These are phyloP conservation scores for Talaromyces atroroseus DNA, from an alignment of 2,329 filamentous ascomycete species.

Conservation along the genomic window DNA sequence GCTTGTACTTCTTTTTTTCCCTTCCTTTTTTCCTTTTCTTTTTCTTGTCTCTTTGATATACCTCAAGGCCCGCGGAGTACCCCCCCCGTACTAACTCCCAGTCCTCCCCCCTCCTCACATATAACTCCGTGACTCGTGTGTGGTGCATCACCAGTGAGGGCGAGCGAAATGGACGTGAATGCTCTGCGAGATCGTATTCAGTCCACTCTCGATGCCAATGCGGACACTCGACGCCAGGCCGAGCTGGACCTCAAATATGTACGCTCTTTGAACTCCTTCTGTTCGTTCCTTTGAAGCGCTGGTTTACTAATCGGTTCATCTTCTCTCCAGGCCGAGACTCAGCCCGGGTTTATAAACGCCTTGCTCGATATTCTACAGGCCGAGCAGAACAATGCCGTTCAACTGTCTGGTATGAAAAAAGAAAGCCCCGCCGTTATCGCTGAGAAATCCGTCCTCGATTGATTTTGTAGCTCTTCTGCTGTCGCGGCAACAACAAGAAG, in stretches of 20 bases:
- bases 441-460: constrained; percentile 13
- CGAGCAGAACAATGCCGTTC: constrained; percentile 78
- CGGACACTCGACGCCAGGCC: constrained; percentile 56
- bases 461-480: neutral
- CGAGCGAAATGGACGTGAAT: constrained; percentile 52
- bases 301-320: constrained; percentile 13
- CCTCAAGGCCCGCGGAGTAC: neutral
- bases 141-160: constrained; percentile 18
- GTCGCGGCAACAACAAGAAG: too few relatives aligned
- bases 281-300: constrained; percentile 16
- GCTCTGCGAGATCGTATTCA: constrained; percentile 59
- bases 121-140: constrained; percentile 7
- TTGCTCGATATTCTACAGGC: constrained; percentile 84
- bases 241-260: constrained; percentile 62
- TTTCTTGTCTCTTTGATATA: neutral
- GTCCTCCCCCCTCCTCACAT: neutral
- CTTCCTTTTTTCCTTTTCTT: neutral
- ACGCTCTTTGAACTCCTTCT: constrained; percentile 24
- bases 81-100: neutral
- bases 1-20: neutral
- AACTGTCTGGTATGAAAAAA: constrained; percentile 71
- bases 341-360: constrained; percentile 83
- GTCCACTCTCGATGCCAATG: constrained; percentile 59
- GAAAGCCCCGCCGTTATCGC: constrained; percentile 14
- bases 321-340: constrained; percentile 69